Percentiles rank a stretch among this genome's conserved stretches.
Conservation (phyloP, 352 stramenopile species). For the Phytophthora fragariae region DNA sequence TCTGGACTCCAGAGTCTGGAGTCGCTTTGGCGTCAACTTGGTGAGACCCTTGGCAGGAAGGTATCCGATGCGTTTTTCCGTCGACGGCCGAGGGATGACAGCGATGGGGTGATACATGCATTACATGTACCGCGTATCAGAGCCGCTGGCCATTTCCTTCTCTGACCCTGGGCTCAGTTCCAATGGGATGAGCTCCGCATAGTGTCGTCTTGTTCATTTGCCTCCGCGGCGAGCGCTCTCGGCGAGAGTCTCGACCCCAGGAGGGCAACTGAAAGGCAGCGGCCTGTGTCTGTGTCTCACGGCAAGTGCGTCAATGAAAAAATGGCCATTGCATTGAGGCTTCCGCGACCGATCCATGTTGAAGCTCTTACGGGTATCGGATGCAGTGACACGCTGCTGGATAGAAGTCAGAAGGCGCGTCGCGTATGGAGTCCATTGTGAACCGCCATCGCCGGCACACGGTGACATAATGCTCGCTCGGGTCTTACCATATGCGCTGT, state of each 20-base stretch:
- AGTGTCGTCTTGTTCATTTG: neutral
- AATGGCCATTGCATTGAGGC: neutral
- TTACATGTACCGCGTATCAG: conserved; percentile 10
- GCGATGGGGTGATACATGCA: neutral
- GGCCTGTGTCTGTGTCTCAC: conserved; percentile 6
- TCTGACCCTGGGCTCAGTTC: neutral
- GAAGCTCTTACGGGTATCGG: conserved; percentile 1
- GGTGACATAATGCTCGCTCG: too few relatives aligned
- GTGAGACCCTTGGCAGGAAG: neutral
- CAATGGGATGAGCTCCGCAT: neutral
- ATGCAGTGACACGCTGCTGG: conserved; percentile 11
- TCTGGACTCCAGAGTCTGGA: too few relatives aligned
- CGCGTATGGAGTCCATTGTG: neutral
- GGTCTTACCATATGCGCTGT: too few relatives aligned
- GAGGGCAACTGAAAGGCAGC: neutral
- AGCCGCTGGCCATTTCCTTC: neutral
- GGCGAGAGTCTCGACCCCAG: neutral
- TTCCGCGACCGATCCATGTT: conserved; percentile 3
- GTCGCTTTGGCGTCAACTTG: too few relatives aligned
- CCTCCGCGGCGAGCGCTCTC: neutral
- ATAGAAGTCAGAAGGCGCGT: conserved; percentile 8
- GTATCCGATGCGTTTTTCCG: conserved; percentile 3
- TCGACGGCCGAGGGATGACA: neutral
- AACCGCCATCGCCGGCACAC: neutral
- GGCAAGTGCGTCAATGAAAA: neutral